Percentiles rank a stretch among this genome's conserved stretches.
Conservation (phyloP, 2,329 filamentous ascomycete genomes). For the Fusarium devonianum region DNA sequence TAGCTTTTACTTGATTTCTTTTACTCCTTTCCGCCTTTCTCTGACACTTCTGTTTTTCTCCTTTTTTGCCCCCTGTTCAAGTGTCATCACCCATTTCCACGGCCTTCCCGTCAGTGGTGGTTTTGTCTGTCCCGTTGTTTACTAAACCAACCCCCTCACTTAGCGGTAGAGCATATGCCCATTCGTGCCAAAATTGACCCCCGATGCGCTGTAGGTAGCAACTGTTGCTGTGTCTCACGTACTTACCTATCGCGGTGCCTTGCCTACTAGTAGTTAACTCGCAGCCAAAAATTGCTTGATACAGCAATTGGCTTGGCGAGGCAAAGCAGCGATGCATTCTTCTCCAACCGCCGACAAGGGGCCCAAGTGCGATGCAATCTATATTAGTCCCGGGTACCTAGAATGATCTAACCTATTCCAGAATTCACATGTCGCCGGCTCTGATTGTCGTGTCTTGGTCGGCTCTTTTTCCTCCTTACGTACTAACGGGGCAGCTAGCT, state of each 20-base stretch:
- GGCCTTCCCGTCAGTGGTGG: constrained; percentile 28
- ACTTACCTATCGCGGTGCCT: constrained; percentile 19
- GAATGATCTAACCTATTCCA: no score
- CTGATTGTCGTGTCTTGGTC: background rate
- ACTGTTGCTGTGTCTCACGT: constrained; percentile 29
- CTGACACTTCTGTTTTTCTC: constrained; percentile 24
- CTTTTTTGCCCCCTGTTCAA: constrained; percentile 25
- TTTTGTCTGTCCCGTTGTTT: constrained; percentile 18
- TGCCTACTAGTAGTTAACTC: constrained; percentile 9
- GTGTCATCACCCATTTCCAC: constrained; percentile 37
- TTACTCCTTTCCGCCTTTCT: constrained; percentile 24
- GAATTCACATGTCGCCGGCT: no score
- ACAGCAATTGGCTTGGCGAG: constrained; percentile 13
- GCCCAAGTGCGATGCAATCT: constrained; percentile 14
- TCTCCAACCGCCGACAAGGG: constrained; percentile 8
- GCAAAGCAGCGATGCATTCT: constrained; percentile 5
- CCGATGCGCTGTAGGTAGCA: constrained; percentile 17
- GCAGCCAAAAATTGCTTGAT: constrained; percentile 13
- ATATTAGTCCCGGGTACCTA: constrained; percentile 8
- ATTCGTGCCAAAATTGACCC: constrained; percentile 39
- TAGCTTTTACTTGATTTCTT: constrained; percentile 43
- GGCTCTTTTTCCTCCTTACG: background rate
- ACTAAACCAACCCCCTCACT: constrained; percentile 36
- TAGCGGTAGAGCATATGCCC: constrained; percentile 31
- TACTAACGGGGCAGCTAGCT: no score